phyloP scores from a whole-genome alignment of 2,329 filamentous ascomycete species.

The Chaetomiaceae sp. region DNA sequence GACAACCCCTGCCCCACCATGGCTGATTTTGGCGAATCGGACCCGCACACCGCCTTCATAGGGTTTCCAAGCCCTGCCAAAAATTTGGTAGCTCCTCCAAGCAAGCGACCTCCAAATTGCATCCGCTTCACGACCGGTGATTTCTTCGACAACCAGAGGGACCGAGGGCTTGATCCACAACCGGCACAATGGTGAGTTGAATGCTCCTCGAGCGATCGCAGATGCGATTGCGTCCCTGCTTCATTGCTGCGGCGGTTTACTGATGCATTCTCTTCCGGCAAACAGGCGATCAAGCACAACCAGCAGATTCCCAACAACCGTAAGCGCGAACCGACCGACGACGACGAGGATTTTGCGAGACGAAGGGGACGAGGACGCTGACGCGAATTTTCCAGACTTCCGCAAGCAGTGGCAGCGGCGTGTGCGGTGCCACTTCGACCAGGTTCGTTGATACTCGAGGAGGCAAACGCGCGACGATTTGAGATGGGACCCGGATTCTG shows the following conservation, averaged over 20 bases:
- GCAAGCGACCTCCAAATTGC: constrained; percentile 34
- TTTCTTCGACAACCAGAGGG: constrained; percentile 27
- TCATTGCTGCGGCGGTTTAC: constrained; percentile 18
- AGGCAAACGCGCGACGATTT: constrained; percentile 21
- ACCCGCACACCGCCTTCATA: constrained; percentile 30
- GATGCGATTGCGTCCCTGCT: constrained; percentile 13
- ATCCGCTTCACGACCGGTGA: constrained; percentile 34
- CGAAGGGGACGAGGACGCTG: constrained; percentile 36
- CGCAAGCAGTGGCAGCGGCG: constrained; percentile 99
- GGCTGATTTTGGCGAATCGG: constrained; percentile 19
- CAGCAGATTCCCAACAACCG: constrained; percentile 96
- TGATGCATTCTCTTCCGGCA: constrained; percentile 27
- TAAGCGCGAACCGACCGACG: constrained; percentile 45
- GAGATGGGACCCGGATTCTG: constrained; percentile 29
- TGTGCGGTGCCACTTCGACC: constrained; percentile 99
- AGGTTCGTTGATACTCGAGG: constrained; percentile 55
- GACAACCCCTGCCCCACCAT: constrained; percentile 1
- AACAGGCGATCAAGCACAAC: constrained; percentile 98
- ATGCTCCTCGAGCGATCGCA: constrained; percentile 21
- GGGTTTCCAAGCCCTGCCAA: constrained; percentile 42
- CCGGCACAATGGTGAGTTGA: constrained; percentile 49
- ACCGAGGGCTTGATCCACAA: constrained; percentile 43
- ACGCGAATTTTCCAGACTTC: constrained; percentile 64
- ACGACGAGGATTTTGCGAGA: constrained; percentile 16
- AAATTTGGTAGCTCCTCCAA: constrained; percentile 33